These are phyloP conservation scores for Dendrocalamus latiflorus DNA, from an alignment of 202 grass and related monocot genomes.

Conservation along the genomic window DNA sequence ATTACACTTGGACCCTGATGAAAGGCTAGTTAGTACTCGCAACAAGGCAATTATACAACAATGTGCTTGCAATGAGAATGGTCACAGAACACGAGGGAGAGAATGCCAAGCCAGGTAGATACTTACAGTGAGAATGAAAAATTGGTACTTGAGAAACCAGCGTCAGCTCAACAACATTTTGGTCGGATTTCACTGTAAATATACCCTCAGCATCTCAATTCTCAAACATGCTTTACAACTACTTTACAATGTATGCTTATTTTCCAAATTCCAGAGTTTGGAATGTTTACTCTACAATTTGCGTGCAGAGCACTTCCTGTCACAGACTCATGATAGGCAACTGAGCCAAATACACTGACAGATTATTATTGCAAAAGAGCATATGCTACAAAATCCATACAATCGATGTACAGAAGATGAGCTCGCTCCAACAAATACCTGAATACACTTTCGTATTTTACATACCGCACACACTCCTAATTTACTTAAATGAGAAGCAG, in stretches of 20 bases:
- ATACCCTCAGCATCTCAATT: not conserved
- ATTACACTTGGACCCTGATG: not conserved
- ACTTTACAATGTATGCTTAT: not conserved
- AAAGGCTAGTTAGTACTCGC: not conserved
- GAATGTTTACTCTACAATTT: not conserved
- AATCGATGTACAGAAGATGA: conserved; percentile 16
- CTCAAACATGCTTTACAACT: not conserved
- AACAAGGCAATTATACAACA: not conserved
- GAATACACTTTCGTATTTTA: not conserved
- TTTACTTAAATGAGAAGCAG: not conserved
- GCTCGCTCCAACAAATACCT: not conserved
- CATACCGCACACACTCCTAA: not conserved
- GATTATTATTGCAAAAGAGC: conserved; percentile 14
- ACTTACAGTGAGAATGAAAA: not conserved
- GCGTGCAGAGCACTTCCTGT: not conserved
- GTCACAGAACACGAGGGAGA: not conserved
- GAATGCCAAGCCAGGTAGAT: not conserved
- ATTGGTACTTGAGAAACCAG: not conserved
- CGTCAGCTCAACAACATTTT: not conserved
- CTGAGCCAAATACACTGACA: not conserved
- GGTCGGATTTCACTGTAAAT: not conserved
- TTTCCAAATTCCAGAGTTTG: not conserved
- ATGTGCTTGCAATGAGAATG: not conserved
- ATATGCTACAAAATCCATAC: conserved; percentile 11
- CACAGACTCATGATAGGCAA: not conserved